These are phyloP conservation scores for Zygosaccharomyces lentus DNA, from an alignment of 805 yeast genomes.

Conservation along the genomic window DNA sequence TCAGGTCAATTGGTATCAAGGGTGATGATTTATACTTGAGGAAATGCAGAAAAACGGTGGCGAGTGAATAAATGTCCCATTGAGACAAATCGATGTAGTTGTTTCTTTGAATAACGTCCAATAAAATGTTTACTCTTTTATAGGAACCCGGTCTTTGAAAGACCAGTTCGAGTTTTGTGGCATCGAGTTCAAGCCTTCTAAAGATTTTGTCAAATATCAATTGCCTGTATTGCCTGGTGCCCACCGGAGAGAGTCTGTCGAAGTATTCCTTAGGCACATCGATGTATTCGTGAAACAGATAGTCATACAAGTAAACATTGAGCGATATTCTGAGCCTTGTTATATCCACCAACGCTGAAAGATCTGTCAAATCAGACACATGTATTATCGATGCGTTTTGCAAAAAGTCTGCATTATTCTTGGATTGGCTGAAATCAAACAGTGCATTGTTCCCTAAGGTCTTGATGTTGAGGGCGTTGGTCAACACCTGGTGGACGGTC, in stretches of 20 bases:
- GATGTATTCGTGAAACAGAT: conserved; percentile 47
- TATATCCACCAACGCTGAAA: conserved; percentile 63
- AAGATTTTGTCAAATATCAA: conserved; percentile 48
- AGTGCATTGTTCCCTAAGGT: conserved; percentile 31
- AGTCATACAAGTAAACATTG: conserved; percentile 66
- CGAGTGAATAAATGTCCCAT: conserved; percentile 52
- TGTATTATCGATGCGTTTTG: conserved; percentile 33
- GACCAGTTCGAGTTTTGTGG: conserved; percentile 42
- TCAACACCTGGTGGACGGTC: conserved; percentile 66
- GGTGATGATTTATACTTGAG: conserved; percentile 51
- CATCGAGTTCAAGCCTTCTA: conserved; percentile 44
- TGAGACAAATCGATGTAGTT: conserved; percentile 58
- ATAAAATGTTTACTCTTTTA: conserved; percentile 40
- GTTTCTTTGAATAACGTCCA: conserved; percentile 49
- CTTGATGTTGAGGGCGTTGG: conserved; percentile 55
- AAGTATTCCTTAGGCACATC: conserved; percentile 42
- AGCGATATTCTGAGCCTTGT: conserved; percentile 72
- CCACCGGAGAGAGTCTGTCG: conserved; percentile 25
- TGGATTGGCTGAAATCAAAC: conserved; percentile 13
- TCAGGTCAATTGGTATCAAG: conserved; percentile 46
- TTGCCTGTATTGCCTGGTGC: conserved; percentile 36
- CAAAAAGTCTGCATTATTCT: conserved; percentile 15
- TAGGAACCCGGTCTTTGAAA: conserved; percentile 58
- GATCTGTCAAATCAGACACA: conserved; percentile 47
- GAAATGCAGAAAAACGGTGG: conserved; percentile 41